These are phyloP conservation scores for Neocucurbitaria cava DNA, from an alignment of 2,329 filamentous ascomycete genomes.

Conservation along the genomic window DNA sequence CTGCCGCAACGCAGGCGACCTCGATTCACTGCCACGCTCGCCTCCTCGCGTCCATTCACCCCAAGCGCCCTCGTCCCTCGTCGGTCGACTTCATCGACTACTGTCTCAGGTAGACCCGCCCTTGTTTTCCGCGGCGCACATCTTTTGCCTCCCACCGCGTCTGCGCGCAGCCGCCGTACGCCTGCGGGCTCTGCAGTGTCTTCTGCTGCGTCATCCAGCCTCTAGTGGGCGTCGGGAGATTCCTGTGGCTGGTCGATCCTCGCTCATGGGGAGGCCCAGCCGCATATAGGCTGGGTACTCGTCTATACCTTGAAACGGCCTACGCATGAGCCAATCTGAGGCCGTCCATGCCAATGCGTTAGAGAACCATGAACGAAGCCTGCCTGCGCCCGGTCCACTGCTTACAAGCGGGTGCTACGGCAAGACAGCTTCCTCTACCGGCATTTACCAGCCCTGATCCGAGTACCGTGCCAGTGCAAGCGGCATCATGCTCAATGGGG, in stretches of 20 bases:
- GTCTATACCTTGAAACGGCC: slow-evolving; percentile 50
- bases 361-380: slow-evolving; percentile 37
- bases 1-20: not conserved
- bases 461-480: slow-evolving; percentile 33
- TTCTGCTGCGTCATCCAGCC: slow-evolving; percentile 40
- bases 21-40: slow-evolving; percentile 1
- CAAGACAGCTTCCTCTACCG: slow-evolving; percentile 43
- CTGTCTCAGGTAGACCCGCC: slow-evolving; percentile 23
- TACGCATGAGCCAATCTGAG: slow-evolving; percentile 50
- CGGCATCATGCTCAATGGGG: slow-evolving; percentile 34
- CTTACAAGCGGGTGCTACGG: slow-evolving; percentile 48
- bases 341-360: slow-evolving; percentile 48
- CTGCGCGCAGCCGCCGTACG: slow-evolving; percentile 30
- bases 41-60: not conserved
- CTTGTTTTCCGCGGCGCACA: slow-evolving; percentile 20
- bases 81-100: slow-evolving; percentile 4
- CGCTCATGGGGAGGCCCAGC: slow-evolving; percentile 41
- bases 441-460: slow-evolving; percentile 41
- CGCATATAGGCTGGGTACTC: slow-evolving; percentile 47
- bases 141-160: slow-evolving; percentile 28
- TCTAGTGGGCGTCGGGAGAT: slow-evolving; percentile 31
- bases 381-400: slow-evolving; percentile 34
- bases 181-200: slow-evolving; percentile 31
- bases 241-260: slow-evolving; percentile 48
- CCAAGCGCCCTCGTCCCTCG: not conserved